Evolutionary conservation across 2,329 filamentous ascomycete genomes (phyloP).

Genomic region (Gnomoniopsis smithogilvyi): DNA sequence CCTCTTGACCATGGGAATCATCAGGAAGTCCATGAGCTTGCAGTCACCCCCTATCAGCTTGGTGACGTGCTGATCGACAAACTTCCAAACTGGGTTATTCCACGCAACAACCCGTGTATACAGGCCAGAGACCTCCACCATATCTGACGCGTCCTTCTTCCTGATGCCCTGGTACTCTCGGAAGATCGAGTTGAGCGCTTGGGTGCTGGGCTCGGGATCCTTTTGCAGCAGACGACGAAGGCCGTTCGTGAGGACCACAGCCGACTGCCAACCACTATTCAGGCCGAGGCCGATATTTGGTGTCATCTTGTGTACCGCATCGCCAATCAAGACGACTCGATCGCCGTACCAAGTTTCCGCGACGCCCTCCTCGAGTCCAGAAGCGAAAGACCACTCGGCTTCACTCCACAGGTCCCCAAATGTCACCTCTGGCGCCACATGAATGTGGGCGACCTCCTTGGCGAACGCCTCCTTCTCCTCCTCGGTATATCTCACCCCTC

Average conservation of each 20-base stretch:
- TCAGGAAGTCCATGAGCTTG: slow-evolving; percentile 10
- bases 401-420: slow-evolving; percentile 18
- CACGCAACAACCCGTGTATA: slow-evolving; percentile 19
- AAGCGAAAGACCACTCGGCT: slow-evolving; percentile 10
- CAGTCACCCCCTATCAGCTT: slow-evolving; percentile 16
- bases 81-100: slow-evolving; percentile 16
- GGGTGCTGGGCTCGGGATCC: slow-evolving; percentile 6
- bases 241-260: slow-evolving; percentile 19
- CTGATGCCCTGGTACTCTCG: slow-evolving; percentile 18
- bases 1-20: slow-evolving; percentile 12
- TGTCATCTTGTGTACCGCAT: slow-evolving; percentile 24
- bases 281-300: slow-evolving; percentile 21
- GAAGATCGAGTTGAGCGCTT: slow-evolving; percentile 17
- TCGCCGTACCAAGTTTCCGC: slow-evolving; percentile 18
- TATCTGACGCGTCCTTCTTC: slow-evolving; percentile 15
- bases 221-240: slow-evolving; percentile 12
- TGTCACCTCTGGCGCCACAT: slow-evolving; percentile 13
- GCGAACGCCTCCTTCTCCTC: slow-evolving; percentile 18
- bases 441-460: slow-evolving; percentile 10
- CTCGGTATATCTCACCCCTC: slow-evolving; percentile 14
- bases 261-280: slow-evolving; percentile 22
- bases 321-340: slow-evolving; percentile 22
- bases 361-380: slow-evolving; percentile 21
- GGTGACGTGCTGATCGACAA: slow-evolving; percentile 18
- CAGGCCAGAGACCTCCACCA: slow-evolving; percentile 8